Percentiles rank a stretch among this genome's conserved stretches.
These are phyloP conservation scores for Candida sanyaensis DNA, from an alignment of 1,139 yeast genomes.

Conservation along the genomic window DNA sequence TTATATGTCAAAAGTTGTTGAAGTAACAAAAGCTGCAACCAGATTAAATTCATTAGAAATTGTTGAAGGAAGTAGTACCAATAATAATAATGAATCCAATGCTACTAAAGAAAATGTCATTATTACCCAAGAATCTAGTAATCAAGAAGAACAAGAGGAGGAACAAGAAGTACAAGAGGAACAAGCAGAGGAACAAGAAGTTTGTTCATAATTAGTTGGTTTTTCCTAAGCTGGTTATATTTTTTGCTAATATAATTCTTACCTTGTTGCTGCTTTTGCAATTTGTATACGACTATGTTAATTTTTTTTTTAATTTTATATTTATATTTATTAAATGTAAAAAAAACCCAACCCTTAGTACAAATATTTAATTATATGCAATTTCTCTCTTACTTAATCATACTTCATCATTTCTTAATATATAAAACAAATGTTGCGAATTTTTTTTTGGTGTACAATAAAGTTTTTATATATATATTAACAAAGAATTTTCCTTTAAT, in stretches of 20 bases:
- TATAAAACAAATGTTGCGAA: too few species aligned
- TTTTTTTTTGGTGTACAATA: constrained; percentile 2
- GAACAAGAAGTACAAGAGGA: too few species aligned
- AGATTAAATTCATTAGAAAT: constrained; percentile 3
- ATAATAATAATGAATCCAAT: background rate
- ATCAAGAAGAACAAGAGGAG: background rate
- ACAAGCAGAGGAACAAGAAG: too few species aligned
- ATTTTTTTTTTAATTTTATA: background rate
- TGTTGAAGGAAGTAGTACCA: background rate
- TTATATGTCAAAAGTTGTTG: constrained; percentile 39
- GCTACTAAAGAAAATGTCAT: background rate
- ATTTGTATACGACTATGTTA: background rate
- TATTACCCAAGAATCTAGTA: background rate
- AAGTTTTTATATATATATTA: constrained; percentile 1
- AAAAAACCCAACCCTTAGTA: constrained; percentile 8
- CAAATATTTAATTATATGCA: constrained; percentile 9
- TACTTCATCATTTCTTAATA: background rate
- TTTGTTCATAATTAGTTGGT: too few species aligned
- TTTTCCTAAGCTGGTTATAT: too few species aligned
- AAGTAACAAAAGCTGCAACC: constrained; percentile 36
- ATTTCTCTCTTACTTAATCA: too few species aligned
- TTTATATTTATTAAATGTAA: constrained; percentile 8
- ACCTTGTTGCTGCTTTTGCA: too few species aligned
- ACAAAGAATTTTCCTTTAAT: constrained; percentile 9
- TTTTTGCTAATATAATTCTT: too few species aligned